phyloP scores from a whole-genome alignment of 805 yeast genomes.

The Myxozyma monticola region DNA sequence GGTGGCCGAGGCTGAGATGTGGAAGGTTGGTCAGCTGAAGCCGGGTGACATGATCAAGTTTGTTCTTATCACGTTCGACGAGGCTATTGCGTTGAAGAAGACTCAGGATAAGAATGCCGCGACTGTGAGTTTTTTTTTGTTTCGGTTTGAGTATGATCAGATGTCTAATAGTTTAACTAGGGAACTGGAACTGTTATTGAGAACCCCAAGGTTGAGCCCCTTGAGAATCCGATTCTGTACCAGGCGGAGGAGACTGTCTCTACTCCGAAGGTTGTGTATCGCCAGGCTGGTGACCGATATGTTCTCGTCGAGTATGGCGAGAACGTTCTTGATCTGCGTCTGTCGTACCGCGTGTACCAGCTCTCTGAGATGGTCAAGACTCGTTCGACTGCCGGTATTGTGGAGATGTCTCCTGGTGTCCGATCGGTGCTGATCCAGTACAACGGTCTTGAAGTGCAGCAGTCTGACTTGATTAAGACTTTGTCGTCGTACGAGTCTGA shows the following conservation, averaged over 20 bases:
- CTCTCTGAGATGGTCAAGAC: conserved; percentile 70
- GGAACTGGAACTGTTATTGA: conserved; percentile 25
- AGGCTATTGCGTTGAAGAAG: conserved; percentile 64
- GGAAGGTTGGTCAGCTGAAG: conserved; percentile 97
- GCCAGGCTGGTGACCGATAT: conserved; percentile 98
- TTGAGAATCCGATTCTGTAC: conserved; percentile 70
- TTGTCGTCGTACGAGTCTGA: conserved; percentile 75
- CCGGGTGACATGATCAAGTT: conserved; percentile 88
- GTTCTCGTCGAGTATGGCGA: conserved; percentile 92
- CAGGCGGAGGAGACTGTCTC: conserved; percentile 47
- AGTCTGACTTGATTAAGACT: conserved; percentile 59
- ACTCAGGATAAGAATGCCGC: conserved; percentile 52
- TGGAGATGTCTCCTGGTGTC: conserved; percentile 97
- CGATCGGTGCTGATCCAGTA: conserved; percentile 89
- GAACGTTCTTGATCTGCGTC: conserved; percentile 77
- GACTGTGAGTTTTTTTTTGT: conserved; percentile 6
- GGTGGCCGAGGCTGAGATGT: conserved; percentile 92
- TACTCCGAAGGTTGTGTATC: conserved; percentile 74
- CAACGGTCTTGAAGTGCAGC: conserved; percentile 63
- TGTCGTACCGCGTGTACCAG: conserved; percentile 80
- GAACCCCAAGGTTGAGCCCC: conserved; percentile 14
- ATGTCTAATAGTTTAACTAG: not conserved
- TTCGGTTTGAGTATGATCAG: not conserved
- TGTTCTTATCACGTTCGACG: conserved; percentile 68
- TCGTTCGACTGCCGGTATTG: conserved; percentile 70